Base-by-base conservation (phyloP, 495 filamentous ascomycete genomes). In the Melanomma pulvis-pyrius region DNA sequence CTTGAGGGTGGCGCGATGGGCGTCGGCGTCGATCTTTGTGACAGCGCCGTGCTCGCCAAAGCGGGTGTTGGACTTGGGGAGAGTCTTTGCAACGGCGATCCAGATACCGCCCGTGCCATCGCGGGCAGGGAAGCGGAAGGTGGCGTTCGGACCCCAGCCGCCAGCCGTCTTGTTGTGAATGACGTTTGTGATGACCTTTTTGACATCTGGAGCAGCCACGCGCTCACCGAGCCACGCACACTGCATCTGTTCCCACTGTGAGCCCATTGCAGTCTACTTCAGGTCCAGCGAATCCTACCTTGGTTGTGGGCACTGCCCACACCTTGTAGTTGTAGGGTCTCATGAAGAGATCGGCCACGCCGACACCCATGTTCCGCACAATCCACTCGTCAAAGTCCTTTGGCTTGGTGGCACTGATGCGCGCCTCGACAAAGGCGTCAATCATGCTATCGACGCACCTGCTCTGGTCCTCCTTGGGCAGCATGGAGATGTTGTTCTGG, bases 271-370 rank as follows among this genome's bases (percentile, higher is more conserved):
- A 25, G 21, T 22, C 15, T n/a, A 28, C 17, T 15, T 7, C 6
- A 29, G 17, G 39, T 34, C 13, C 1, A 8, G 8, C 21, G 21
- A 17, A 59, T 59, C 81, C 67, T 84, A 97, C 94, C 90, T 96
- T 96, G 63, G 90, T 96, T 26, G 96, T 98, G 41, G 96, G 94
- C 73, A 98, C 93, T 62, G 94, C 96, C 94, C 94, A 99, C 75
- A 98, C 94, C 82, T 99, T 99, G 87, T 87, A 98, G 86, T 99
- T 99, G 86, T 99, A 99, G 49, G 94, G 94, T 72, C 96, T 82
- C 94, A 99, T 99, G 87, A 99, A 99, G 59, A 93, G 81, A 78
- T 99, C 87, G 63, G 94, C 94, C 68, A 99, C 83, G 70, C 96
- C 94, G 69, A 81, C 79, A 73, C 94, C 94, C 84, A 91, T 93